phyloP scores from a whole-genome alignment of 805 yeast genomes.

The Metschnikowia kunwiensis region DNA sequence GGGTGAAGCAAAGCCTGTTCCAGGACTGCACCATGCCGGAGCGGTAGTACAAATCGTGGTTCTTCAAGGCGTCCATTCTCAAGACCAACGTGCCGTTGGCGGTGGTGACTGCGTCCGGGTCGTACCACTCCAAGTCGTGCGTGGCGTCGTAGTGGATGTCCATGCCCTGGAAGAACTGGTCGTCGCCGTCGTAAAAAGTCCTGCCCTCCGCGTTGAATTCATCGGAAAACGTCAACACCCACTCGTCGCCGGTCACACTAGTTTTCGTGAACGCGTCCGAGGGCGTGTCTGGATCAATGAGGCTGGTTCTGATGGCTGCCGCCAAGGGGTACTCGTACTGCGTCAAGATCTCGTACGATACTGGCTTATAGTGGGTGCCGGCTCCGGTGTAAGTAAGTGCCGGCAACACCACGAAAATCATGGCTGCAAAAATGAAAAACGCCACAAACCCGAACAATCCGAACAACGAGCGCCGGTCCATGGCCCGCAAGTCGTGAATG shows the following conservation, averaged over 20 bases:
- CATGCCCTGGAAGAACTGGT: slow-evolving; percentile 41
- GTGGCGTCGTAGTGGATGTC: slow-evolving; percentile 44
- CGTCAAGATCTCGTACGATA: slow-evolving; percentile 18
- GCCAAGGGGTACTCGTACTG: slow-evolving; percentile 34
- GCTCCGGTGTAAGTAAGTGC: slow-evolving; percentile 80
- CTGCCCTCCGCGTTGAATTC: slow-evolving; percentile 44
- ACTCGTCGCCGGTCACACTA: slow-evolving; percentile 49
- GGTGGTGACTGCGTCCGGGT: slow-evolving; percentile 42
- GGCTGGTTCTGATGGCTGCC: slow-evolving; percentile 33
- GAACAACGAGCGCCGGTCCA: slow-evolving; percentile 60
- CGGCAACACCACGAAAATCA: slow-evolving; percentile 77
- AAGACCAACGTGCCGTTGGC: slow-evolving; percentile 35
- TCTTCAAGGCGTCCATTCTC: slow-evolving; percentile 38
- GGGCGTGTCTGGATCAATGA: slow-evolving; percentile 44
- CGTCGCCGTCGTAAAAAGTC: slow-evolving; percentile 44
- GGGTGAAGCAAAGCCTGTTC: slow-evolving; percentile 38
- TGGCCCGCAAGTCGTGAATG: slow-evolving; percentile 56
- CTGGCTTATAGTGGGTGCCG: slow-evolving; percentile 27
- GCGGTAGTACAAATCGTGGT: slow-evolving; percentile 35
- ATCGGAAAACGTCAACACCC: slow-evolving; percentile 40
- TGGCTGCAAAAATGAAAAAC: slow-evolving; percentile 58
- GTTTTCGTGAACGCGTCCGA: slow-evolving; percentile 24
- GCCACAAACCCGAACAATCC: slow-evolving; percentile 61
- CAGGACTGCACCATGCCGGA: slow-evolving; percentile 42
- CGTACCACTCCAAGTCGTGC: slow-evolving; percentile 44